Percentiles rank a stretch among this genome's conserved stretches.
phyloP scores from a whole-genome alignment of 1,284 basidiomycete species.

The Afroboletus lepidellus region DNA sequence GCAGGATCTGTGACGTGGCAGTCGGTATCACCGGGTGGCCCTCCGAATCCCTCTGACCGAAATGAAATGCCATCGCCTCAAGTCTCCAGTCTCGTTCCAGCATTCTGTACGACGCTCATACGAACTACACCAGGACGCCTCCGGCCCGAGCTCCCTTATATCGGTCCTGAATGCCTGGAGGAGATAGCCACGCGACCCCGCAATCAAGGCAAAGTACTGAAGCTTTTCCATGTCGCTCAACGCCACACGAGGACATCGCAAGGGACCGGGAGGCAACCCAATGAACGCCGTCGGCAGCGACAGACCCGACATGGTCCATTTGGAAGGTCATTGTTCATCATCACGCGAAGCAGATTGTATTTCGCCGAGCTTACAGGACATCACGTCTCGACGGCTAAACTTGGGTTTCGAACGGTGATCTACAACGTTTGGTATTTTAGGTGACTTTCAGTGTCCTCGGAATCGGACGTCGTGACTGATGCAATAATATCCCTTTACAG shows the following conservation, averaged over 20 bases:
- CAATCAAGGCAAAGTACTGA: slow-evolving; percentile 1
- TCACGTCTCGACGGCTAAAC: background rate
- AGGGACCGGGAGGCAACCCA: background rate
- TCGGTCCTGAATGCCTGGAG: slow-evolving; percentile 16
- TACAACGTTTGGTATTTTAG: background rate
- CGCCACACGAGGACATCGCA: background rate
- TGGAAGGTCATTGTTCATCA: slow-evolving; percentile 1
- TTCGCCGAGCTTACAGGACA: background rate
- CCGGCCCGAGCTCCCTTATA: slow-evolving; percentile 7
- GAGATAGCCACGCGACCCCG: slow-evolving; percentile 5
- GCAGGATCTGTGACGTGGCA: slow-evolving; percentile 21
- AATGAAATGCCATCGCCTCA: background rate
- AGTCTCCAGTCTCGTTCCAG: background rate
- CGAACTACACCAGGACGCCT: background rate
- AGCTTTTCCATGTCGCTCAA: background rate
- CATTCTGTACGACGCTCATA: background rate
- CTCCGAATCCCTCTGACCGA: slow-evolving; percentile 2
- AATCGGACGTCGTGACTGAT: background rate
- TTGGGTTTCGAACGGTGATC: background rate
- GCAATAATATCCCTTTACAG: background rate
- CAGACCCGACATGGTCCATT: background rate
- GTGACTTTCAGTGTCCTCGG: background rate
- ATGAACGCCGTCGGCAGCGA: background rate
- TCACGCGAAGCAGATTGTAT: background rate
- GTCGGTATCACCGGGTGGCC: background rate